Percentiles rank a stretch among this genome's conserved stretches.
phyloP scores from a whole-genome alignment of 805 yeast species.

The Spathaspora sp. region DNA sequence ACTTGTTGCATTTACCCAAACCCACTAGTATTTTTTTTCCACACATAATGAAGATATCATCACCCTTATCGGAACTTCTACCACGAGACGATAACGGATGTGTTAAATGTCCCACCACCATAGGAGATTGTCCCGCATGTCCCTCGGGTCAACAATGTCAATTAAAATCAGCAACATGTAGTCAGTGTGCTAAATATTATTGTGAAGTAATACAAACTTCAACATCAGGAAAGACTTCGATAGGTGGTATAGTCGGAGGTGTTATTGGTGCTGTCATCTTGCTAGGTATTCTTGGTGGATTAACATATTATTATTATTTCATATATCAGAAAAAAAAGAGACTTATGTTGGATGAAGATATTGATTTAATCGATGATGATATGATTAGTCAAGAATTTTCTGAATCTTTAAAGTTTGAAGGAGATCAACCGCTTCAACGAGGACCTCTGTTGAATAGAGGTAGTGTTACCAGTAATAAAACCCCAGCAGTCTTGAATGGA shows the following conservation, averaged over 20 bases:
- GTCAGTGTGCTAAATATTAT: conserved; percentile 19
- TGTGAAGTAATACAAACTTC: conserved; percentile 14
- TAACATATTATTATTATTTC: conserved; percentile 19
- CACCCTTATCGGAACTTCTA: conserved; percentile 1
- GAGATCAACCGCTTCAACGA: not conserved
- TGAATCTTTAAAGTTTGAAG: not conserved
- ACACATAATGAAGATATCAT: not conserved
- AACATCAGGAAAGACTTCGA: conserved; percentile 12
- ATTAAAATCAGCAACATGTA: conserved; percentile 17
- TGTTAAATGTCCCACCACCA: conserved; percentile 1
- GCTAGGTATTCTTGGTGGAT: conserved; percentile 19
- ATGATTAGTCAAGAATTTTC: not conserved
- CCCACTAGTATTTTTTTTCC: not conserved
- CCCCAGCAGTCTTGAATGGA: not conserved
- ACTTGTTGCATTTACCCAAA: too few relatives aligned
- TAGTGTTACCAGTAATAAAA: not conserved
- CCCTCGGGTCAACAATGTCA: conserved; percentile 18
- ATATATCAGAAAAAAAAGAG: conserved; percentile 33
- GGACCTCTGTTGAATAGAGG: not conserved
- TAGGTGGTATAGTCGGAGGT: conserved; percentile 43
- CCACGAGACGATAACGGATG: conserved; percentile 5
- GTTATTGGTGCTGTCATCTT: conserved; percentile 35
- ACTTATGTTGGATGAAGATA: conserved; percentile 22
- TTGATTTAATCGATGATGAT: conserved; percentile 4
- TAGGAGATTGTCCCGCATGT: conserved; percentile 30